Evolutionary conservation across 768 basidiomycete genomes (phyloP), one percentile per base, ranked within the genome.

Genomic region (Exsudoporus frostii): DNA sequence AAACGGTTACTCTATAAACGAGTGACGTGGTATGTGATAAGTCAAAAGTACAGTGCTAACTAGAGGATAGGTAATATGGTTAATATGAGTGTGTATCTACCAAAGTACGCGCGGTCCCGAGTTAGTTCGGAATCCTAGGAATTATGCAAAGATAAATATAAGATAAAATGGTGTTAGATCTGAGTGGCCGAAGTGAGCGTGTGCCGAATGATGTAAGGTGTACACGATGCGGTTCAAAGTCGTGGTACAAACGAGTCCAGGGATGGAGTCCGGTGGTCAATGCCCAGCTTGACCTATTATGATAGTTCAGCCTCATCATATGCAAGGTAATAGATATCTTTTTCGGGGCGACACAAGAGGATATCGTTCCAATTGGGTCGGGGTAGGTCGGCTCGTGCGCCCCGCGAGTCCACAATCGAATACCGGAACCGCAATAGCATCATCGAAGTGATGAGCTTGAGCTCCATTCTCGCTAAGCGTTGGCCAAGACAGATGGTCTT

Each of bases 311-410:
- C 34, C 51, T 51, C 60, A 48, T 64, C 59, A 58, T 83, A 85
- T 42, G 75, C 74, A 51, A 88, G 63, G 60, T 73, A 79, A 65
- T 81, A 85, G 27, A 78, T 72, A 36, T 77, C 80, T 48, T 73
- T 66, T 48, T 78, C 74, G 6, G 87, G 87, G 40, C 83, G 79
- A 67, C 87, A 88, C 51, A 82, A 71, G 39, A 88, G 75, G 53
- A 80, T 80, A 65, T 90, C 87, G 68, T 90, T 90, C 88, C 88
- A 90, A 63, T 90, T 85, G 10, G 88, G 88, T 34, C 67, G 74
- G 32, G 86, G 86, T 10, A 75, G 70, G 48, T 68, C 65, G 7
- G 74, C 72, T 7, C 69, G 69, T 57, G 73, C 70, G 33, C 85
- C 88, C 25, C 58, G 64, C 33, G 68, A 68, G 63, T 88, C 82